These are phyloP conservation scores for Trichodelitschia bisporula DNA, from an alignment of 495 filamentous ascomycete genomes.

Conservation along the genomic window DNA sequence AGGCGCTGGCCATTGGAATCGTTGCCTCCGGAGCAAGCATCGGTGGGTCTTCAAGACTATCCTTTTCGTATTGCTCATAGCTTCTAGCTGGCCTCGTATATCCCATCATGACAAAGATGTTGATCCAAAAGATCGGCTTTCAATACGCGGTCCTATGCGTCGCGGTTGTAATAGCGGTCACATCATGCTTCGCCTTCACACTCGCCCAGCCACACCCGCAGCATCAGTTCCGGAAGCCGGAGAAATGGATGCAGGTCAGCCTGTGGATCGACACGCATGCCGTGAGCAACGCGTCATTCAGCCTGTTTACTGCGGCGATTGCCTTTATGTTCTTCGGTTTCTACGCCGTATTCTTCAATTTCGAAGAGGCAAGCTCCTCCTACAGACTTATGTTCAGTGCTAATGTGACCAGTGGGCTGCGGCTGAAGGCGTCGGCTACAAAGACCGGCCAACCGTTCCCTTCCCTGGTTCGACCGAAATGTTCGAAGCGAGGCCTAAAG, in stretches of 20 bases:
- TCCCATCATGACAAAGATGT: constrained; percentile 15
- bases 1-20: constrained; percentile 18
- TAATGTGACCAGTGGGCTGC: constrained; percentile 20
- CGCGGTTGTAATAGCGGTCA: constrained; percentile 10
- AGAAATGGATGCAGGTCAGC: constrained; percentile 5
- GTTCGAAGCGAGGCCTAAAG: constrained; percentile 3
- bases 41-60: constrained; percentile 4
- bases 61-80: background rate
- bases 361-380: constrained; percentile 16
- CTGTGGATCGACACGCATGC: constrained; percentile 17
- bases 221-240: constrained; percentile 4
- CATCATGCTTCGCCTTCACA: constrained; percentile 12
- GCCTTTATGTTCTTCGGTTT: constrained; percentile 20
- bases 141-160: constrained; percentile 12
- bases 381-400: no score
- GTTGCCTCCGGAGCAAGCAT: constrained; percentile 20
- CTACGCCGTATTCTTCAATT: constrained; percentile 21
- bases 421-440: constrained; percentile 12
- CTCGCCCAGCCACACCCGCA: constrained; percentile 14
- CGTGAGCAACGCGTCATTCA: constrained; percentile 13
- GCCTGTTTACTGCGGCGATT: constrained; percentile 13
- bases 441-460: constrained; percentile 6
- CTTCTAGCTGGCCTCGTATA: constrained; percentile 14
- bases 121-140: constrained; percentile 14
- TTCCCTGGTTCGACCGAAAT: no score